A percentile compares a stretch with the other conserved stretches of the same genome.
phyloP scores from a whole-genome alignment of 139 green algal species.

The Nannochloris sp. region DNA sequence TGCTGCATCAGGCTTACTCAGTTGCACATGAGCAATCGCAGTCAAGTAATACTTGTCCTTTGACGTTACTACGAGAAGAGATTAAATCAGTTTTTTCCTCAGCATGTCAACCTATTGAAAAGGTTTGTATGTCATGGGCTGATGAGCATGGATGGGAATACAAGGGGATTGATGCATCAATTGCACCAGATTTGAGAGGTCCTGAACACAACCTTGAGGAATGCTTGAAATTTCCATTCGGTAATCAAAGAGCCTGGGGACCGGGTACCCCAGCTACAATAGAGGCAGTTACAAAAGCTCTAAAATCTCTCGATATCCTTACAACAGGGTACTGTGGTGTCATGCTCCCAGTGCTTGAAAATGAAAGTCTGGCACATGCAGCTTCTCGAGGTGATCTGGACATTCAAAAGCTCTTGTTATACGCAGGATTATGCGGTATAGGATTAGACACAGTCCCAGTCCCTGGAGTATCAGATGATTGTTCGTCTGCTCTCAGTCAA shows the following conservation, averaged over 20 bases:
- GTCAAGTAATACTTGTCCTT: not conserved
- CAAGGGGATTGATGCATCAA: constrained; percentile 33
- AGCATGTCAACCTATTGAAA: constrained; percentile 8
- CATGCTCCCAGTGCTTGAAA: constrained; percentile 49
- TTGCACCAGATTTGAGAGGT: constrained; percentile 28
- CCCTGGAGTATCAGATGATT: constrained; percentile 8
- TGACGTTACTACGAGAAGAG: not conserved
- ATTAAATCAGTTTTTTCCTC: not conserved
- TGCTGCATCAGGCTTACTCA: constrained; percentile 27
- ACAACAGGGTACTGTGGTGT: constrained; percentile 36
- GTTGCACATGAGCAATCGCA: not conserved
- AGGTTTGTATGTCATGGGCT: constrained; percentile 1
- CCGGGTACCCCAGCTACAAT: constrained; percentile 32
- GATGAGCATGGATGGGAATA: constrained; percentile 8
- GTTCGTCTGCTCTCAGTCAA: not conserved
- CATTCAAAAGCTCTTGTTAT: constrained; percentile 30
- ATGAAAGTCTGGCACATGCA: constrained; percentile 23
- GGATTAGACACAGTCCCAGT: constrained; percentile 48
- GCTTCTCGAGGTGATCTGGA: constrained; percentile 13
- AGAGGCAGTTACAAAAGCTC: constrained; percentile 25
- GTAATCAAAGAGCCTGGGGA: constrained; percentile 12
- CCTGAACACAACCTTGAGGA: constrained; percentile 11
- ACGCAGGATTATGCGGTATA: constrained; percentile 38
- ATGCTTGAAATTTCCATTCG: not conserved
- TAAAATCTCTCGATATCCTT: constrained; percentile 25